Evolutionary conservation across 192 early-diverging fungal species (phyloP).

Genomic region (Helicostylum pulchrum): DNA sequence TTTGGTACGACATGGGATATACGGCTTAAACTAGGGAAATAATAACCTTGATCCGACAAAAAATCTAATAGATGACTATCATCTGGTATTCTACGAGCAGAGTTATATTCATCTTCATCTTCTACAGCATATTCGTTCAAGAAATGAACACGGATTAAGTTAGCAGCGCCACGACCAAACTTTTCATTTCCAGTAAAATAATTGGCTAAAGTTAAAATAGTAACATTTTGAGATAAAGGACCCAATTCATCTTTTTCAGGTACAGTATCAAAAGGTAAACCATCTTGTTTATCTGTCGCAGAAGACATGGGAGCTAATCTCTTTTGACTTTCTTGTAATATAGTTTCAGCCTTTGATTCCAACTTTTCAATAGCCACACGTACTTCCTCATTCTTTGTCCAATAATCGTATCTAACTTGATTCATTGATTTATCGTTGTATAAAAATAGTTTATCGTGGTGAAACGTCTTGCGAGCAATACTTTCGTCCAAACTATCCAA

Average conservation of each 20-base stretch:
- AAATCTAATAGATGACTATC: conserved; percentile 45
- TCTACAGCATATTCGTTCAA: conserved; percentile 42
- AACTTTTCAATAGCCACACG: conserved; percentile 38
- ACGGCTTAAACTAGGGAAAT: conserved; percentile 54
- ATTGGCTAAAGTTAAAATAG: conserved; percentile 49
- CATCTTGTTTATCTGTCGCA: background rate
- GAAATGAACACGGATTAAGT: conserved; percentile 50
- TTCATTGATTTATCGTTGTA: conserved; percentile 49
- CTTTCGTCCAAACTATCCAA: conserved; percentile 57
- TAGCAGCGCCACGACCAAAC: conserved; percentile 52
- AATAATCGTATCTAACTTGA: conserved; percentile 48
- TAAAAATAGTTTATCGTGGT: conserved; percentile 43
- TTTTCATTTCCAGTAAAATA: conserved; percentile 51
- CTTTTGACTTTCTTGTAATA: conserved; percentile 11
- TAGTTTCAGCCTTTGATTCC: conserved; percentile 19
- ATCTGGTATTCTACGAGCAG: conserved; percentile 37
- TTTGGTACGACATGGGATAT: conserved; percentile 48
- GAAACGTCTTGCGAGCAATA: conserved; percentile 48
- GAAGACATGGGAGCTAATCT: conserved; percentile 13
- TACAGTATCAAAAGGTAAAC: conserved; percentile 4
- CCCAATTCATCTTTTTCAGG: conserved; percentile 22
- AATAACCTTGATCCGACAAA: conserved; percentile 58
- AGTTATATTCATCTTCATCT: conserved; percentile 47
- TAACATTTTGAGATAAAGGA: conserved; percentile 49
- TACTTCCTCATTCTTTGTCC: conserved; percentile 49